Percentiles rank a stretch among this genome's conserved stretches.
Conservation (phyloP, 495 filamentous ascomycete genomes). For the Hypomontagnella submonticulosa region DNA sequence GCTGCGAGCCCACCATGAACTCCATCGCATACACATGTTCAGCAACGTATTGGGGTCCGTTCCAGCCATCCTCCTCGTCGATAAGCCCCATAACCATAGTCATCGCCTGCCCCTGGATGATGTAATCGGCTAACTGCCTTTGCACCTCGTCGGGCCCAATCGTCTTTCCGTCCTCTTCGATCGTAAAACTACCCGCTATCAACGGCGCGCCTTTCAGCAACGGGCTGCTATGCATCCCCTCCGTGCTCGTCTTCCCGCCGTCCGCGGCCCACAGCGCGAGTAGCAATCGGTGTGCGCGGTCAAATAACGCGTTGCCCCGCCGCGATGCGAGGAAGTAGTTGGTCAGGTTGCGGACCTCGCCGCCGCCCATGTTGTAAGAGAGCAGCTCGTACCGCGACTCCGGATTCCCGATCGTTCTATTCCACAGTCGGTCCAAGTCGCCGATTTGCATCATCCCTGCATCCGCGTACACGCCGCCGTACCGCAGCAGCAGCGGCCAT, state of each 20-base stretch:
- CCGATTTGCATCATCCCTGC: slow-evolving; percentile 66
- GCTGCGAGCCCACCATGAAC: slow-evolving; percentile 61
- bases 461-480: slow-evolving; percentile 68
- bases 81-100: slow-evolving; percentile 62
- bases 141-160: slow-evolving; percentile 49
- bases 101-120: slow-evolving; percentile 63
- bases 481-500: slow-evolving; percentile 63
- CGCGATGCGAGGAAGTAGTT: slow-evolving; percentile 63
- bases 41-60: slow-evolving; percentile 62
- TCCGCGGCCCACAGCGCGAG: slow-evolving; percentile 62
- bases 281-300: slow-evolving; percentile 60
- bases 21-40: slow-evolving; percentile 61
- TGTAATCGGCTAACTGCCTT: slow-evolving; percentile 62
- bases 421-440: slow-evolving; percentile 64
- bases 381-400: slow-evolving; percentile 60
- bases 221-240: slow-evolving; percentile 62
- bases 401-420: slow-evolving; percentile 57
- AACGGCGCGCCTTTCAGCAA: slow-evolving; percentile 58
- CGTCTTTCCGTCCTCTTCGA: slow-evolving; percentile 17
- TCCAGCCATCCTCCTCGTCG: slow-evolving; percentile 62
- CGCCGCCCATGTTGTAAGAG: slow-evolving; percentile 55
- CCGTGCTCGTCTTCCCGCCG: slow-evolving; percentile 60
- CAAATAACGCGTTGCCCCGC: slow-evolving; percentile 59
- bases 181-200: slow-evolving; percentile 38
- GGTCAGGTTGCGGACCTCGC: slow-evolving; percentile 49